Evolutionary conservation across 1,139 yeast genomes (phyloP).

Genomic region (Suhomyces terraborum): DNA sequence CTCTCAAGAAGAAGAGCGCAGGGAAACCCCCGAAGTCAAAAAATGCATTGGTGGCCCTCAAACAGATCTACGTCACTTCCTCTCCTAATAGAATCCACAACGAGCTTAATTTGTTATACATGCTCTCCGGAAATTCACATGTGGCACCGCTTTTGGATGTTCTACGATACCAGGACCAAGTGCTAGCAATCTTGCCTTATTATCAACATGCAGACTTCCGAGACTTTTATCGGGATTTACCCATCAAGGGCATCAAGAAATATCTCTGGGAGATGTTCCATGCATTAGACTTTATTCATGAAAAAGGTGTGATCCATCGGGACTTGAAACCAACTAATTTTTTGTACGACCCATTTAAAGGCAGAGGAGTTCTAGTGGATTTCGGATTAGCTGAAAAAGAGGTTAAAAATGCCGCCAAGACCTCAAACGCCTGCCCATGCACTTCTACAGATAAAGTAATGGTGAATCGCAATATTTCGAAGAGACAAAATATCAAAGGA

Average conservation of each 20-base stretch:
- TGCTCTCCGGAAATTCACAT: constrained; percentile 64
- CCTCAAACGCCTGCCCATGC: constrained; percentile 25
- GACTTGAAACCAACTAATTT: constrained; percentile 92
- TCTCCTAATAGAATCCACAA: constrained; percentile 89
- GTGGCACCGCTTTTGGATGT: constrained; percentile 93
- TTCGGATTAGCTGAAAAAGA: constrained; percentile 83
- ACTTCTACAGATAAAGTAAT: constrained; percentile 18
- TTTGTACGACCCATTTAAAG: constrained; percentile 71
- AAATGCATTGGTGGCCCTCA: constrained; percentile 78
- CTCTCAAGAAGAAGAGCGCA: constrained; percentile 30
- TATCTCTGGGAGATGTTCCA: constrained; percentile 79
- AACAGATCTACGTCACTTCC: constrained; percentile 91
- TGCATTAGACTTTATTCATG: constrained; percentile 76
- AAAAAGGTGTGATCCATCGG: constrained; percentile 76
- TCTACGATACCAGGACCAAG: constrained; percentile 84
- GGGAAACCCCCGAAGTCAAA: constrained; percentile 23
- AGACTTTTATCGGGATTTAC: constrained; percentile 78
- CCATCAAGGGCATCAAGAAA: constrained; percentile 74
- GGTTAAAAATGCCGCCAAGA: constrained; percentile 17
- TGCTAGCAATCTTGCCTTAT: constrained; percentile 87
- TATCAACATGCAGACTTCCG: constrained; percentile 91
- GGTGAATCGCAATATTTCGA: constrained; percentile 29
- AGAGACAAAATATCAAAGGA: constrained; percentile 48
- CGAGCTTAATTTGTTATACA: constrained; percentile 76
- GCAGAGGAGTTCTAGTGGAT: constrained; percentile 85